Percentiles rank a stretch among this genome's conserved stretches.
phyloP scores from a whole-genome alignment of 2,329 filamentous ascomycete genomes.

The Penicillium decumbens region DNA sequence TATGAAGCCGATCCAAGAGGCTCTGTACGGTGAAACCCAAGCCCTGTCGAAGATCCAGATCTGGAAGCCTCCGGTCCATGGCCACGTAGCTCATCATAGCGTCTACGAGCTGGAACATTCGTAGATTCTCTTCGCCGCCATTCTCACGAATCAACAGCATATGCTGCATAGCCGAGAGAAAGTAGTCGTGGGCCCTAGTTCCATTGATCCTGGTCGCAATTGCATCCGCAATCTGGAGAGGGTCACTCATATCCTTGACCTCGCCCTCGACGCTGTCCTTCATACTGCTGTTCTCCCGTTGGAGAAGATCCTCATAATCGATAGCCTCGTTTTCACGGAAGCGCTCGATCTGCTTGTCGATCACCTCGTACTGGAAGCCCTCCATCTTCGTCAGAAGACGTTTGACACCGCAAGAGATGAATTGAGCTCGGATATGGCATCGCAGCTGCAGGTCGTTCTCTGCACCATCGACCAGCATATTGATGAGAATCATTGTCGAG shows the following conservation, averaged over 20 bases:
- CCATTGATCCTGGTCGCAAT: conserved; percentile 81
- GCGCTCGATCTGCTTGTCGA: conserved; percentile 95
- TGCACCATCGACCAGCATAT: conserved; percentile 91
- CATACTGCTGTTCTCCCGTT: conserved; percentile 83
- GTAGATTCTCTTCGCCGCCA: conserved; percentile 82
- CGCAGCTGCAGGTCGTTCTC: conserved; percentile 84
- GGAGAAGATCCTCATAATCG: conserved; percentile 95
- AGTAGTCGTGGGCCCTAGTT: conserved; percentile 87
- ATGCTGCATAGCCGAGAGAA: conserved; percentile 91
- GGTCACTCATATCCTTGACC: conserved; percentile 86
- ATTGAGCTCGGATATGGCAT: conserved; percentile 91
- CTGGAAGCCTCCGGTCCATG: conserved; percentile 91
- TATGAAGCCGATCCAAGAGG: conserved; percentile 90
- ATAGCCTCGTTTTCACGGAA: conserved; percentile 93
- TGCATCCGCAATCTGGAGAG: conserved; percentile 86
- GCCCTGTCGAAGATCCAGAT: conserved; percentile 97
- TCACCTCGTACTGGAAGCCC: conserved; percentile 93
- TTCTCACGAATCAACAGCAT: conserved; percentile 87
- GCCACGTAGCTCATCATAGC: conserved; percentile 99
- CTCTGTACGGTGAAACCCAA: conserved; percentile 96
- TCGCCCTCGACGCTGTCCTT: conserved; percentile 83
- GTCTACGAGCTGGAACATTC: conserved; percentile 97
- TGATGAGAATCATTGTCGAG: conserved; percentile 88
- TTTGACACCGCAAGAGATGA: conserved; percentile 92
- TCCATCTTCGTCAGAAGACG: conserved; percentile 95